Conservation (phyloP, 164 flowering plant species). For the Magnolia officinalis region DNA sequence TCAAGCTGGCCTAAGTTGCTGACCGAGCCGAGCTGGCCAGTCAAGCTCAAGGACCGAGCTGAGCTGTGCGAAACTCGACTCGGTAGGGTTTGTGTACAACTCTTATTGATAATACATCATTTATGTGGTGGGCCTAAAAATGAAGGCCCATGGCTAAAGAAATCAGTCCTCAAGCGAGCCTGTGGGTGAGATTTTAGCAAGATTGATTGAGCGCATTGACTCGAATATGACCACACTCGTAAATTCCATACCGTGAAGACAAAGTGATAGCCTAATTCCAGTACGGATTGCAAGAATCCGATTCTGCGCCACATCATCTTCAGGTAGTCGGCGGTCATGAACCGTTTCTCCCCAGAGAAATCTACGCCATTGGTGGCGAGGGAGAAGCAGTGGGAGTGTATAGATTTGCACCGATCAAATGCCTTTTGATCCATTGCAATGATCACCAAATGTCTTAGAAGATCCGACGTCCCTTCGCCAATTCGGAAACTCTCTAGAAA, state of each 20-base stretch:
- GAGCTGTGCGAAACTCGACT: no score
- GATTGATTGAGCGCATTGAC: not conserved
- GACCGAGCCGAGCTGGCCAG: no score
- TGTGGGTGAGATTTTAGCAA: not conserved
- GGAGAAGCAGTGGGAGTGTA: slow-evolving; percentile 63
- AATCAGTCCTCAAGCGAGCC: no score
- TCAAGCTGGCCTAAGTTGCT: no score
- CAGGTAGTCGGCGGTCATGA: slow-evolving; percentile 66
- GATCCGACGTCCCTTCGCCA: slow-evolving; percentile 50
- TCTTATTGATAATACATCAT: no score
- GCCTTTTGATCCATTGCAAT: slow-evolving; percentile 72
- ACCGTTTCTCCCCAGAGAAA: slow-evolving; percentile 64
- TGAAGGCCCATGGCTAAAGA: no score
- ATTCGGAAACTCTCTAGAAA: slow-evolving; percentile 74
- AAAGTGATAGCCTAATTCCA: slow-evolving; percentile 72
- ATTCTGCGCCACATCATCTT: slow-evolving; percentile 90
- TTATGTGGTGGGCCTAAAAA: no score
- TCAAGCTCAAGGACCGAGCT: no score
- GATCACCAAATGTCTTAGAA: slow-evolving; percentile 71
- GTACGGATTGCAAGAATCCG: slow-evolving; percentile 56
- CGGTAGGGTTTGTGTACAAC: no score
- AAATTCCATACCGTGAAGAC: slow-evolving; percentile 59
- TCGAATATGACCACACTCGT: no score
- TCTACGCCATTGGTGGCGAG: slow-evolving; percentile 58
- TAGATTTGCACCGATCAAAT: slow-evolving; percentile 43